Evolutionary conservation across 768 basidiomycete species (phyloP), one percentile per base, ranked within the genome.

Genomic region (Termitomyces sp.): DNA sequence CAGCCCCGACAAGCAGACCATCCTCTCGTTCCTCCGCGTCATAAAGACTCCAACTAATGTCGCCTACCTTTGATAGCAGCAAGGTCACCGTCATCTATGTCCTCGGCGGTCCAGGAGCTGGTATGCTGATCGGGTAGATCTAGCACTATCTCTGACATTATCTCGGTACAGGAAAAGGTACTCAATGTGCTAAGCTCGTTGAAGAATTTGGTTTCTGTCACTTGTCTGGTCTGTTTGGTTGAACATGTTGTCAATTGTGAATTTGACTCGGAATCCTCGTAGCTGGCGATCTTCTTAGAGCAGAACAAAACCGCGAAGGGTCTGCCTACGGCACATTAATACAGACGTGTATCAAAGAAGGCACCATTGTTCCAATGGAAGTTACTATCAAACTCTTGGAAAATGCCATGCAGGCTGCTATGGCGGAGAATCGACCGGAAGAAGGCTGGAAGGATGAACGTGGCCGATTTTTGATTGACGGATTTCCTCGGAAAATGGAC

Each of bases 401-500:
- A 78, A 94, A 90, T 69, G 95, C 96, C 8, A 98, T 99, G 91
- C 67, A 71, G 26, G 82, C 73, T 43, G 83, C 83, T 13, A 70
- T 95, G 41, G 65, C 74, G 35, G 73, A 81, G 67, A 66, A 66
- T 20, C 72, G 69, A 51, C 58, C 73, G 0, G 76, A 77, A 12
- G 75, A 79, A 7, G 86, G 83, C 23, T 95, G 93, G 93, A 72
- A 71, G 9, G 75, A 82, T 35, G 91, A 88, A 28, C 77, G 74
- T 55, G 93, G 92, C 36, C 86, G 93, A 49, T 99, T 98, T 79
- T 80, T 98, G 66, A 87, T 99, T 62, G 96, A 99, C 63, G 97
- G 96, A 1, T 98, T 98, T 75, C 97, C 96, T 56, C 84, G 96
- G 61, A 95, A 98, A 79, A 95, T 98, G 94, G 97, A 99, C 71